Evolutionary conservation across 768 basidiomycete genomes (phyloP).

Genomic region (Lentinus brumalis): DNA sequence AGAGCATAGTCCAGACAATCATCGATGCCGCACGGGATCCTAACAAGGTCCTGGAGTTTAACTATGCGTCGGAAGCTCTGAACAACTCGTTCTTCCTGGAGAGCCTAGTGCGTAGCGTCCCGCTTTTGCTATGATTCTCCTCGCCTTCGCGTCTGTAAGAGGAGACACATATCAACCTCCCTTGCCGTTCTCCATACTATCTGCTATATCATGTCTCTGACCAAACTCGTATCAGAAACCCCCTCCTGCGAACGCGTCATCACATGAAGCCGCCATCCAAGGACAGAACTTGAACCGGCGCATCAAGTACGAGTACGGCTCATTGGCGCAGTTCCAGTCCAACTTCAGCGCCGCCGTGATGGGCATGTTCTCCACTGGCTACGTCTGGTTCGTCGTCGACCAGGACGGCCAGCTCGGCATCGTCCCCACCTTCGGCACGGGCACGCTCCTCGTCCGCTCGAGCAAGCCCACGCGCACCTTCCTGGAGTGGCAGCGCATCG

Average conservation of each 20-base stretch:
- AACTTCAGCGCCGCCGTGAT: constrained; percentile 72
- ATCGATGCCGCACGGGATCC: constrained; percentile 62
- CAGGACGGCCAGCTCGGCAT: constrained; percentile 61
- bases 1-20: constrained; percentile 71
- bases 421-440: constrained; percentile 85
- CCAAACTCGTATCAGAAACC: constrained; percentile 38
- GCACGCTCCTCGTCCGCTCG: constrained; percentile 72
- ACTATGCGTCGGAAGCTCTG: constrained; percentile 87
- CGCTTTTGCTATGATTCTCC: constrained; percentile 11
- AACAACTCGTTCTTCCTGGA: constrained; percentile 97
- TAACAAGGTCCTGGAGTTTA: constrained; percentile 72
- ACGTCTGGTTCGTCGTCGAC: constrained; percentile 87
- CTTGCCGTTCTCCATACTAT: too few relatives aligned
- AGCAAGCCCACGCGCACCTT: constrained; percentile 6
- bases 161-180: too few relatives aligned
- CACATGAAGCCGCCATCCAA: constrained; percentile 35
- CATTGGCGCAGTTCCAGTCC: constrained; percentile 69
- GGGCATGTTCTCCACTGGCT: constrained; percentile 80
- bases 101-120: constrained; percentile 65
- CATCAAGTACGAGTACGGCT: constrained; percentile 59
- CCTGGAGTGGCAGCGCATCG: constrained; percentile 11
- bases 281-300: constrained; percentile 39
- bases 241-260: constrained; percentile 34
- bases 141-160: neutral
- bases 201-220: neutral